Evolutionary conservation across 2,329 filamentous ascomycete genomes (phyloP).

Genomic region (Dactylellina haptotyla): DNA sequence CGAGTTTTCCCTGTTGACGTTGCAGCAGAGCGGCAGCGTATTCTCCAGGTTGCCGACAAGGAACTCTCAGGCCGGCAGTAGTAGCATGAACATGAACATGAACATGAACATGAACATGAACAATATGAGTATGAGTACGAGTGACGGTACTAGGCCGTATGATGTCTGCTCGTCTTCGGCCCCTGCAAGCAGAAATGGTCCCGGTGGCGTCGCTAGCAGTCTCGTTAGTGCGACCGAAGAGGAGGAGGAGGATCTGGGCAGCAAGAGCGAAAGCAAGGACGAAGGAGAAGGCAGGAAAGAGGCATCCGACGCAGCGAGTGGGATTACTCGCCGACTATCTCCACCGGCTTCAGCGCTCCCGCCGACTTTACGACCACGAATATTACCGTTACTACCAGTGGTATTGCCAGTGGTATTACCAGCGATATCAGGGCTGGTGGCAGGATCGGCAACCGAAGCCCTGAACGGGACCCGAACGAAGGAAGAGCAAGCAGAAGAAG

Average conservation of each 20-base stretch:
- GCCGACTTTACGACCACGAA: no score
- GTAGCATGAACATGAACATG: no score
- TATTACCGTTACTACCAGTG: neutral
- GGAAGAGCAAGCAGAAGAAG: no score
- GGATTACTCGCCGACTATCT: no score
- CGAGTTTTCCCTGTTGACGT: conserved; percentile 47
- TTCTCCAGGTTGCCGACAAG: conserved; percentile 38
- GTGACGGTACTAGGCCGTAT: neutral
- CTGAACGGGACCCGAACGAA: no score
- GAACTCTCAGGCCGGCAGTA: conserved; percentile 4
- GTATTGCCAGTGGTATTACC: neutral
- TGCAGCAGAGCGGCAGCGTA: conserved; percentile 46
- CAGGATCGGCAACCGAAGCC: conserved; percentile 7
- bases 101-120: no score
- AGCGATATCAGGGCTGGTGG: neutral
- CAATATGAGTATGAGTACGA: no score
- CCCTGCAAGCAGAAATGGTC: conserved; percentile 6
- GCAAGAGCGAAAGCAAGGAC: neutral
- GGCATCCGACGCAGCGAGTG: no score
- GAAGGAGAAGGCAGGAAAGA: neutral
- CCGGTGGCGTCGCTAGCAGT: conserved; percentile 13
- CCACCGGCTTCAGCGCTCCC: no score
- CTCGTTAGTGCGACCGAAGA: conserved; percentile 10
- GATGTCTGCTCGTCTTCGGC: neutral
- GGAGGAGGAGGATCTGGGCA: neutral